Evolutionary conservation across 179 eudicot species (phyloP).

Genomic region (Beta macrorhiza): DNA sequence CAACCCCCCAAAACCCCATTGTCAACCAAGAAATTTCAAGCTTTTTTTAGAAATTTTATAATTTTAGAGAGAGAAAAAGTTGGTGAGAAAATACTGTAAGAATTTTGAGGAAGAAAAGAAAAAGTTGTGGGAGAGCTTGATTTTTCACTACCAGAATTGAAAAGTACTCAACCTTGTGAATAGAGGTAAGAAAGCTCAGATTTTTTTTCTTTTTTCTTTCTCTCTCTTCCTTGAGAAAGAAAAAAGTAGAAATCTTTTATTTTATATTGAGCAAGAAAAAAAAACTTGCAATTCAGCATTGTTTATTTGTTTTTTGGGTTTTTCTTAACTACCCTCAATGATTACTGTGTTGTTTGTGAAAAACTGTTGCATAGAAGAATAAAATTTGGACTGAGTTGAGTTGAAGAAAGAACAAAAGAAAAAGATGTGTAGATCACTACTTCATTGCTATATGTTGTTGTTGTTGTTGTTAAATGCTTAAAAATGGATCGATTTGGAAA

Average conservation of each 20-base stretch:
- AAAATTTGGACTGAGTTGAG: slow-evolving; percentile 1
- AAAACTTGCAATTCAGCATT: slow-evolving; percentile 28
- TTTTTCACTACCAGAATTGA: slow-evolving; percentile 19
- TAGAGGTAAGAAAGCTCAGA: slow-evolving; percentile 29
- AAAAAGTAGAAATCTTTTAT: slow-evolving; percentile 17
- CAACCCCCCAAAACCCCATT: slow-evolving; percentile 18
- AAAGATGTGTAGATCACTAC: slow-evolving; percentile 24
- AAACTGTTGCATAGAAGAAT: slow-evolving; percentile 28
- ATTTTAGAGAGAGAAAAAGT: slow-evolving; percentile 23
- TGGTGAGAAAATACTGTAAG: slow-evolving; percentile 21
- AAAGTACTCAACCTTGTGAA: too few relatives aligned
- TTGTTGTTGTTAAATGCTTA: slow-evolving; percentile 18
- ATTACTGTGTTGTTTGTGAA: slow-evolving; percentile 9
- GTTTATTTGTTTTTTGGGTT: slow-evolving; percentile 11
- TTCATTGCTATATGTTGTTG: slow-evolving; percentile 7
- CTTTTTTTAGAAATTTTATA: background rate
- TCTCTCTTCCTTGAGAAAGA: background rate
- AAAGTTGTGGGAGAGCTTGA: slow-evolving; percentile 21
- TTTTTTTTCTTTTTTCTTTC: background rate
- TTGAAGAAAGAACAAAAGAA: slow-evolving; percentile 6
- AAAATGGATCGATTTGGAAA: slow-evolving; percentile 33
- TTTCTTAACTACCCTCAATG: slow-evolving; percentile 29
- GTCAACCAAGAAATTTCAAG: slow-evolving; percentile 31
- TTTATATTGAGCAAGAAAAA: slow-evolving; percentile 4
- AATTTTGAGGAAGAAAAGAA: background rate